Conservation (phyloP, 2,329 filamentous ascomycete genomes). For the Xylaria sp. region DNA sequence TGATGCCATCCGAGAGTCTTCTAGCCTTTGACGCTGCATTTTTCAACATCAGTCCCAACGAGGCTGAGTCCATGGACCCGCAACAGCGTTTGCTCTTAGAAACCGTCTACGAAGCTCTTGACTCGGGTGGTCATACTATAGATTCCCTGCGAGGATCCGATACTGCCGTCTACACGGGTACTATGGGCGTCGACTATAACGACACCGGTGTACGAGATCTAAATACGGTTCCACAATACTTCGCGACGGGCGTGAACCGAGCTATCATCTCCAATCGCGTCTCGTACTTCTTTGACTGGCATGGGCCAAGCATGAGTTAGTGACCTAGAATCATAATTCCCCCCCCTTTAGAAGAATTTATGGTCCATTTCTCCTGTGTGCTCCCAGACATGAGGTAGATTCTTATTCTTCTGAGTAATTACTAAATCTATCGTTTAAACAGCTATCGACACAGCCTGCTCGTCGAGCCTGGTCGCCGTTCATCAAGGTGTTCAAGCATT, state of each 20-base stretch:
- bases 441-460: slow-evolving; percentile 55
- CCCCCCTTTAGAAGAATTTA: too few species aligned
- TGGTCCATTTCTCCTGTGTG: too few species aligned
- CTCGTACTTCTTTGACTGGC: slow-evolving; percentile 44
- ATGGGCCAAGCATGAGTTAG: slow-evolving; percentile 49
- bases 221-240: slow-evolving; percentile 25
- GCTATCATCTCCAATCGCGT: slow-evolving; percentile 43
- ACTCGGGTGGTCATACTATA: slow-evolving; percentile 6
- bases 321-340: too few species aligned
- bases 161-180: slow-evolving; percentile 13
- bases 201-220: slow-evolving; percentile 21
- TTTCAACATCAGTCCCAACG: slow-evolving; percentile 30
- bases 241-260: slow-evolving; percentile 37
- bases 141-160: slow-evolving; percentile 1
- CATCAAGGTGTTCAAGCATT: slow-evolving; percentile 41
- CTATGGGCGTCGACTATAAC: slow-evolving; percentile 23
- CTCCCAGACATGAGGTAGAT: too few species aligned
- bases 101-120: slow-evolving; percentile 20
- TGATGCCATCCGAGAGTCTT: slow-evolving; percentile 44
- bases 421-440: too few species aligned
- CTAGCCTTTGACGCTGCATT: slow-evolving; percentile 44
- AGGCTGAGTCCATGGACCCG: slow-evolving; percentile 35
- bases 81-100: slow-evolving; percentile 29
- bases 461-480: slow-evolving; percentile 46
- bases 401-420: too few species aligned